phyloP scores from a whole-genome alignment of 1,284 basidiomycete species.

The Vanrija humicola region DNA sequence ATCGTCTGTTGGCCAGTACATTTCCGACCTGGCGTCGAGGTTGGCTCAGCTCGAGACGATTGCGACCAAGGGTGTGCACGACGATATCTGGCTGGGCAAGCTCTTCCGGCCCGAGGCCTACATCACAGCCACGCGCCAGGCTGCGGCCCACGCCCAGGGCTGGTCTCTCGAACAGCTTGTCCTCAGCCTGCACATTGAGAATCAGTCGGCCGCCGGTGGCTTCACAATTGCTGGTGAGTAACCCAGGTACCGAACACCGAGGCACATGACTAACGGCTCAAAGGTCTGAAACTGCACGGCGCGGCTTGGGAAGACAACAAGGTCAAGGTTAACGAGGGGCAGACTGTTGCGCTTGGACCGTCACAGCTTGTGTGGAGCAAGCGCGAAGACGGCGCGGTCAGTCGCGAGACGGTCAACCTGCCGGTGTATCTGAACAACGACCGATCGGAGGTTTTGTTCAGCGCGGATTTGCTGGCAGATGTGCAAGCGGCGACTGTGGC shows the following conservation, averaged over 20 bases:
- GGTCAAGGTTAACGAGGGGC: conserved; percentile 75
- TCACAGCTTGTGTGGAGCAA: conserved; percentile 83
- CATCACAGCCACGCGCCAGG: conserved; percentile 87
- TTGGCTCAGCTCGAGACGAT: conserved; percentile 76
- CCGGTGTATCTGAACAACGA: conserved; percentile 91
- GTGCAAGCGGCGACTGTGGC: conserved; percentile 26
- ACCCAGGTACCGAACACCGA: neutral
- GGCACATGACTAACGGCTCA: neutral
- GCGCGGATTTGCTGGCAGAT: conserved; percentile 45
- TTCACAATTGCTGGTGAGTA: conserved; percentile 79
- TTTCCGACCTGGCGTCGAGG: conserved; percentile 73
- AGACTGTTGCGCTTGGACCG: conserved; percentile 66
- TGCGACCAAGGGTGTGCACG: conserved; percentile 53
- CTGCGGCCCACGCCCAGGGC: conserved; percentile 80
- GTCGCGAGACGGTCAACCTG: conserved; percentile 59
- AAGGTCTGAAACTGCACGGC: conserved; percentile 81
- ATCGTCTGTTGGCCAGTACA: conserved; percentile 77
- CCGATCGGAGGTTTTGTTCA: conserved; percentile 83
- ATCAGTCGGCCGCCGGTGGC: conserved; percentile 62
- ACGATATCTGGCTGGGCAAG: conserved; percentile 74
- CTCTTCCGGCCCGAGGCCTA: conserved; percentile 95
- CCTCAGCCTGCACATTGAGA: conserved; percentile 72
- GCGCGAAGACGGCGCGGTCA: conserved; percentile 43
- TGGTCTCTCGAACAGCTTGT: conserved; percentile 88
- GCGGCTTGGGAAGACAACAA: conserved; percentile 67